Conservation (phyloP, 345 rosid species). For the Eucalyptus lansdowneana region DNA sequence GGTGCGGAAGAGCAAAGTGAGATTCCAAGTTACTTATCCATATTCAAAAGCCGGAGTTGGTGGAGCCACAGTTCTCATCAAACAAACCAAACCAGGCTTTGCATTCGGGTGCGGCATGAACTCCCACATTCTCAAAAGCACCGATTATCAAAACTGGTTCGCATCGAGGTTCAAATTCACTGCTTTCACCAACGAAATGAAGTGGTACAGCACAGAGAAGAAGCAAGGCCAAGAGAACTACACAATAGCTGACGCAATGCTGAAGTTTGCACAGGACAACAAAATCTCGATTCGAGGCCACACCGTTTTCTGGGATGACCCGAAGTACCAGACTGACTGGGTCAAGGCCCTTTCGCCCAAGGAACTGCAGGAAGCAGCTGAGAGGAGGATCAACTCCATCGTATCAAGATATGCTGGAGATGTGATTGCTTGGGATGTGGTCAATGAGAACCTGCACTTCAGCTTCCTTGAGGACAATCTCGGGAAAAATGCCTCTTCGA, state of each 20-base stretch:
- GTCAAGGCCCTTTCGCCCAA: slow-evolving; percentile 25
- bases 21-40: slow-evolving; percentile 24
- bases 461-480: slow-evolving; percentile 60
- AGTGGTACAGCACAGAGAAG: slow-evolving; percentile 74
- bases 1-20: slow-evolving; percentile 56
- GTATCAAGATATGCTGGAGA: slow-evolving; percentile 55
- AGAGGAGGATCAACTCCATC: slow-evolving; percentile 44
- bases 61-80: slow-evolving; percentile 29
- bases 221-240: slow-evolving; percentile 53
- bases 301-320: slow-evolving; percentile 71
- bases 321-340: slow-evolving; percentile 51
- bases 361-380: slow-evolving; percentile 26
- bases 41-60: slow-evolving; percentile 26
- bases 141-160: slow-evolving; percentile 58
- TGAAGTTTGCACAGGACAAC: slow-evolving; percentile 27
- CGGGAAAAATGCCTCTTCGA: slow-evolving; percentile 44
- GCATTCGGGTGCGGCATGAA: slow-evolving; percentile 74
- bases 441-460: slow-evolving; percentile 80
- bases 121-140: slow-evolving; percentile 34
- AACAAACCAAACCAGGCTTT: slow-evolving; percentile 32
- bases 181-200: slow-evolving; percentile 82
- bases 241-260: slow-evolving; percentile 54
- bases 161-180: slow-evolving; percentile 54
- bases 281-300: slow-evolving; percentile 63
- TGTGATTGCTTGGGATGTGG: slow-evolving; percentile 74